phyloP scores from a whole-genome alignment of 345 rosid genomes.

The Acer negundo region DNA sequence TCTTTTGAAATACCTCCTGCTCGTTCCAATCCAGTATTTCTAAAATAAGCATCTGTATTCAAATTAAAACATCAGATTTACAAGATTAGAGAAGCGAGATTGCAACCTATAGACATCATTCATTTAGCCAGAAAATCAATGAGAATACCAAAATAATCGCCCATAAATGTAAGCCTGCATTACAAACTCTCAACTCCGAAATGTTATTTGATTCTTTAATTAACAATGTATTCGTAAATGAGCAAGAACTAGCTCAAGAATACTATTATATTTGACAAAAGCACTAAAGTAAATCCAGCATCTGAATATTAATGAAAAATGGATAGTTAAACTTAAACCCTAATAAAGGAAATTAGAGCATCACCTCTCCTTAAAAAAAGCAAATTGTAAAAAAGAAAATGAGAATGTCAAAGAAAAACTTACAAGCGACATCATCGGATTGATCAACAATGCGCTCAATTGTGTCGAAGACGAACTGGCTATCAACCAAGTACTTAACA shows the following conservation, averaged over 20 bases:
- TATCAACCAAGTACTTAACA: conserved; percentile 70
- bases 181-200: background rate
- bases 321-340: background rate
- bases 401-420: conserved; percentile 22
- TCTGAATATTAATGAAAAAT: background rate
- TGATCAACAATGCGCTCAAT: conserved; percentile 75
- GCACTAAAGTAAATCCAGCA: background rate
- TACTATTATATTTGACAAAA: background rate
- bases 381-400: background rate
- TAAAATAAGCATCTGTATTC: conserved; percentile 76
- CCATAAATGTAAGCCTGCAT: background rate
- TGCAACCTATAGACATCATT: background rate
- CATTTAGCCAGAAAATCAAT: background rate
- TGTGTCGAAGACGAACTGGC: conserved; percentile 73
- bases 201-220: background rate
- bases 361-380: background rate
- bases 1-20: conserved; percentile 61
- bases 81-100: conserved; percentile 13
- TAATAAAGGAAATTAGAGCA: too few relatives aligned
- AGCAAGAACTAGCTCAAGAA: too few relatives aligned
- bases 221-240: too few relatives aligned
- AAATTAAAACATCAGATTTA: conserved; percentile 4
- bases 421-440: conserved; percentile 81
- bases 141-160: background rate
- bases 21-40: conserved; percentile 86